Percentiles rank a stretch among this genome's conserved stretches.
Evolutionary conservation across 169 alveolate genomes (phyloP).

Genomic region (Babesia ovata): DNA sequence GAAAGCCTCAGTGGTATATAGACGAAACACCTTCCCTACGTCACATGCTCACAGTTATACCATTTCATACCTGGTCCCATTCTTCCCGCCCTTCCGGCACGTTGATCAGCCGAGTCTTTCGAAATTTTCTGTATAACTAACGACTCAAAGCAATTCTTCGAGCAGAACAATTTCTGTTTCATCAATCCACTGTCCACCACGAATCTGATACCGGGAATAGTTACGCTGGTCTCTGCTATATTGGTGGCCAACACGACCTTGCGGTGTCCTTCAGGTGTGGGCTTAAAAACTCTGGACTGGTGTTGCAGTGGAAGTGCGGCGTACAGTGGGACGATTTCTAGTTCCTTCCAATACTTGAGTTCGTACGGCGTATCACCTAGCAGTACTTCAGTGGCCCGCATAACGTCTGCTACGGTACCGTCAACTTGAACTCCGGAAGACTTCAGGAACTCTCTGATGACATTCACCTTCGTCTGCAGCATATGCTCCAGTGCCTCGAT

Average conservation of each 20-base stretch:
- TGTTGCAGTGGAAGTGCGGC: constrained; percentile 93
- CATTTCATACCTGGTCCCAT: constrained; percentile 69
- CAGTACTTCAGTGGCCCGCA: constrained; percentile 68
- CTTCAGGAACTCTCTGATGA: constrained; percentile 60
- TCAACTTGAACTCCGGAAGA: constrained; percentile 22
- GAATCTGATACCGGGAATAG: constrained; percentile 90
- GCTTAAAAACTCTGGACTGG: constrained; percentile 93
- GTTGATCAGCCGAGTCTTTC: constrained; percentile 90
- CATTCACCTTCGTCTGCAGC: constrained; percentile 49
- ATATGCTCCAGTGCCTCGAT: constrained; percentile 86
- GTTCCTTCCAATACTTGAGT: constrained; percentile 40
- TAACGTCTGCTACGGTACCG: constrained; percentile 70
- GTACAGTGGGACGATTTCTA: constrained; percentile 89
- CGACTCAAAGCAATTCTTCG: constrained; percentile 85
- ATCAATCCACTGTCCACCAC: constrained; percentile 93
- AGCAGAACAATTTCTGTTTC: constrained; percentile 83
- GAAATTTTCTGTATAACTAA: constrained; percentile 84
- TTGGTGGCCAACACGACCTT: constrained; percentile 85
- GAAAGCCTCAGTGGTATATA: constrained; percentile 87
- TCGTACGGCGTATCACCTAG: constrained; percentile 55
- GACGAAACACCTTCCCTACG: constrained; percentile 91
- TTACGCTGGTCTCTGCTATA: constrained; percentile 97
- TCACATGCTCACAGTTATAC: constrained; percentile 36
- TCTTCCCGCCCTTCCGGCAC: constrained; percentile 98
- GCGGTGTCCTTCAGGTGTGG: constrained; percentile 86